These are phyloP conservation scores for Microstroma glucosiphilum DNA, from an alignment of 1,284 basidiomycete species.

Conservation along the genomic window DNA sequence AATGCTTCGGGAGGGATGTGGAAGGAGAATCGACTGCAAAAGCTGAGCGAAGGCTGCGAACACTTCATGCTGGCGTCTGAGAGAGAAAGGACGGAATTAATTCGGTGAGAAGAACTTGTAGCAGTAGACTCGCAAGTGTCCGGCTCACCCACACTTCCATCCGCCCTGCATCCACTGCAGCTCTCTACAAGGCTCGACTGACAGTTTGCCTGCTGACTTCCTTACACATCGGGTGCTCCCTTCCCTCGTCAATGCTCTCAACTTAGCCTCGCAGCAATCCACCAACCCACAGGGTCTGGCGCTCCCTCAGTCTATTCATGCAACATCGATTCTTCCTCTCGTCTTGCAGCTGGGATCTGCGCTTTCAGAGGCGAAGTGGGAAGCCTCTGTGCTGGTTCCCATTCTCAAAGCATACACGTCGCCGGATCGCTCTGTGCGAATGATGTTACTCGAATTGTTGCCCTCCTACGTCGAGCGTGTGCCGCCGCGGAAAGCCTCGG, in stretches of 20 bases:
- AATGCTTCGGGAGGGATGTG: conserved; percentile 66
- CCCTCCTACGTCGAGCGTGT: conserved; percentile 78
- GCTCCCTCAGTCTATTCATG: conserved; percentile 5
- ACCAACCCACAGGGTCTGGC: conserved; percentile 11
- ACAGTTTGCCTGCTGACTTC: conserved; percentile 71
- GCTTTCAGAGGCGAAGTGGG: conserved; percentile 35
- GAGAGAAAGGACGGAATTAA: conserved; percentile 63
- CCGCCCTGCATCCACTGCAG: neutral
- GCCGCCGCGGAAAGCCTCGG: conserved; percentile 73
- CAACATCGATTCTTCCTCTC: conserved; percentile 32
- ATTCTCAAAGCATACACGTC: conserved; percentile 39
- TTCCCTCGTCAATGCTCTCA: conserved; percentile 70
- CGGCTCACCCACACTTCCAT: neutral
- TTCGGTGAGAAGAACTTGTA: conserved; percentile 11
- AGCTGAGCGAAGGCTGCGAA: conserved; percentile 77
- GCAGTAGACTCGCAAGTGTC: too few species aligned
- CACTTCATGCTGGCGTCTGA: conserved; percentile 79
- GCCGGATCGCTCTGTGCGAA: conserved; percentile 77
- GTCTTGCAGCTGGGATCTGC: conserved; percentile 36
- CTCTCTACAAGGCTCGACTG: conserved; percentile 27
- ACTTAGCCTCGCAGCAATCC: conserved; percentile 22
- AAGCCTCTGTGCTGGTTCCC: conserved; percentile 21
- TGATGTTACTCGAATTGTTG: conserved; percentile 83
- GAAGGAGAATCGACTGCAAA: conserved; percentile 71
- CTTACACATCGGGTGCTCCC: conserved; percentile 79